A percentile compares a stretch with the other conserved stretches of the same genome.
These are phyloP conservation scores for Ceratocystis huliohia DNA, from an alignment of 2,329 filamentous ascomycete genomes.

Conservation along the genomic window DNA sequence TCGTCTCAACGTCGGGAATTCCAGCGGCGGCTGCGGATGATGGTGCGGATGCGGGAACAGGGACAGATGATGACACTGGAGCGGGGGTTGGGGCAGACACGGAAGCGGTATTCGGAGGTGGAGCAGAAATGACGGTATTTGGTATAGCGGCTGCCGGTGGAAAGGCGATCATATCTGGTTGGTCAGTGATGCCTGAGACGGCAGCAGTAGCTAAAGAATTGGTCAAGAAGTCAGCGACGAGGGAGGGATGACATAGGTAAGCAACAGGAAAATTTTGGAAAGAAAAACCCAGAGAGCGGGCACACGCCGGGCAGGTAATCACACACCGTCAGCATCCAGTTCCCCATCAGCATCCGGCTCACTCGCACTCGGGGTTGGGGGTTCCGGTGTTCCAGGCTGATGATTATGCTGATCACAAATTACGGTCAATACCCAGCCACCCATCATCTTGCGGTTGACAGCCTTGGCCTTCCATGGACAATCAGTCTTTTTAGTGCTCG, in stretches of 20 bases:
- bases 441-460: slow-evolving; percentile 33
- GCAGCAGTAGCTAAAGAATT: slow-evolving; percentile 8
- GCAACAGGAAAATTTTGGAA: background rate
- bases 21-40: slow-evolving; percentile 22
- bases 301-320: background rate
- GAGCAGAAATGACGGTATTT: background rate
- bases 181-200: slow-evolving; percentile 6
- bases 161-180: slow-evolving; percentile 12
- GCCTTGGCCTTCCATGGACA: slow-evolving; percentile 37
- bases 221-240: background rate
- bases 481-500: slow-evolving; percentile 35
- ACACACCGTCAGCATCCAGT: slow-evolving; percentile 23
- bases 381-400: slow-evolving; percentile 34
- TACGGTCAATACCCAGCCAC: slow-evolving; percentile 35
- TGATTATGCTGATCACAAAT: slow-evolving; percentile 36
- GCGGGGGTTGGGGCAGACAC: background rate
- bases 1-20: slow-evolving; percentile 29
- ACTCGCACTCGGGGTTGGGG: slow-evolving; percentile 28
- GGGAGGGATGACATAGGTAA: background rate
- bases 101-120: background rate
- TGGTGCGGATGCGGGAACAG: background rate
- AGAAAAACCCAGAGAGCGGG: background rate
- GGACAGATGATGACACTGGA: background rate
- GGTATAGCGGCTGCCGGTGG: background rate
- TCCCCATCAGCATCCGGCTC: slow-evolving; percentile 29